phyloP scores from a whole-genome alignment of 2,329 filamentous ascomycete genomes.

The Hymenoscyphus repandus region DNA sequence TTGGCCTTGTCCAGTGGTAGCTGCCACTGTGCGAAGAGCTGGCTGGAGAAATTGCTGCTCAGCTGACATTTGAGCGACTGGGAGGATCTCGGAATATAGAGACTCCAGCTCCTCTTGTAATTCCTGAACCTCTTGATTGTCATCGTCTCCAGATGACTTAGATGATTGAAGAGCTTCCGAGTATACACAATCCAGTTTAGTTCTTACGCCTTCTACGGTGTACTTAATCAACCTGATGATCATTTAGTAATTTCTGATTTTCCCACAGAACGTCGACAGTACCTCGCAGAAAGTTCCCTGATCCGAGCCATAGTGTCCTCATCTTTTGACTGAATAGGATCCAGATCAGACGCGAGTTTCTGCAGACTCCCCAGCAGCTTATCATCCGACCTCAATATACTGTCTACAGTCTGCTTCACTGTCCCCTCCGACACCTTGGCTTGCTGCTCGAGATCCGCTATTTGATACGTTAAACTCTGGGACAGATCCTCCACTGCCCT shows the following conservation, averaged over 20 bases:
- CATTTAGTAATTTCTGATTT: not conserved
- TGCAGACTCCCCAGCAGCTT: constrained; percentile 60
- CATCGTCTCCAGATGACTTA: constrained; percentile 7
- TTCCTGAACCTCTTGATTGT: constrained; percentile 39
- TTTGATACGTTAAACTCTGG: constrained; percentile 41
- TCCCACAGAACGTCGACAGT: constrained; percentile 6
- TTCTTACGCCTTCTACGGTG: constrained; percentile 49
- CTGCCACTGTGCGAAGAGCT: constrained; percentile 43
- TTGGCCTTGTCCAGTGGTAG: constrained; percentile 40
- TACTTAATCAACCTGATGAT: constrained; percentile 48
- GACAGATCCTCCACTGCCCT: constrained; percentile 45
- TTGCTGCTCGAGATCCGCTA: constrained; percentile 48
- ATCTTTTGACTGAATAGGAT: constrained; percentile 46
- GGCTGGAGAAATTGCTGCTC: constrained; percentile 63
- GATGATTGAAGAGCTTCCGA: constrained; percentile 38
- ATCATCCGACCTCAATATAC: constrained; percentile 56
- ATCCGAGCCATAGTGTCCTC: constrained; percentile 50
- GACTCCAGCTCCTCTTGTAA: constrained; percentile 63
- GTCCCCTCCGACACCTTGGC: constrained; percentile 38
- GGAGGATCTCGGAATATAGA: constrained; percentile 62
- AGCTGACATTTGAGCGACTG: constrained; percentile 65
- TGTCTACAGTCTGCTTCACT: constrained; percentile 44
- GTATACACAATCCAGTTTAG: constrained; percentile 51
- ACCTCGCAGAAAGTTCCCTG: constrained; percentile 53
- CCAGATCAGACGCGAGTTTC: constrained; percentile 58